Evolutionary conservation across 352 stramenopile genomes (phyloP).

Genomic region (Pythium pyrilobum): DNA sequence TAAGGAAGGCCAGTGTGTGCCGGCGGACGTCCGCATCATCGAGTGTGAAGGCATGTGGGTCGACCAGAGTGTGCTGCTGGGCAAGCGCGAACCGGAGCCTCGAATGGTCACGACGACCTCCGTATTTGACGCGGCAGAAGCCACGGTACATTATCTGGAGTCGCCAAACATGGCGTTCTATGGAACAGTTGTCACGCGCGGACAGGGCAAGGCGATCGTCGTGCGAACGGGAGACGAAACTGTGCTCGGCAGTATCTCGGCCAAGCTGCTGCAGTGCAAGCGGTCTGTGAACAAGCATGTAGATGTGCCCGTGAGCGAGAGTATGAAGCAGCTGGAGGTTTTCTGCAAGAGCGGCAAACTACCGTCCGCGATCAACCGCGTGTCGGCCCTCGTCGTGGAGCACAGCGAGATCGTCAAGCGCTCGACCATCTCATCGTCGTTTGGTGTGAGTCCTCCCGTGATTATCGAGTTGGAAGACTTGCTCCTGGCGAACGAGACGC

Average conservation of each 20-base stretch:
- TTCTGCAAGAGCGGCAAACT: slow-evolving; percentile 33
- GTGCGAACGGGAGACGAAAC: slow-evolving; percentile 41
- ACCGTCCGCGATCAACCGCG: slow-evolving; percentile 26
- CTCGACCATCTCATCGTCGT: slow-evolving; percentile 35
- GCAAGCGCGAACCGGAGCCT: slow-evolving; percentile 15
- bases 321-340: slow-evolving; percentile 40
- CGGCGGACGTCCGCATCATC: slow-evolving; percentile 43
- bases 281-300: slow-evolving; percentile 15
- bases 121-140: slow-evolving; percentile 38
- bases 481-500: slow-evolving; percentile 34
- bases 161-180: slow-evolving; percentile 52
- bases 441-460: slow-evolving; percentile 33
- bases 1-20: slow-evolving; percentile 44
- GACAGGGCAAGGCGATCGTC: slow-evolving; percentile 43
- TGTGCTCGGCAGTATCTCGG: slow-evolving; percentile 35
- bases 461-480: slow-evolving; percentile 41
- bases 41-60: slow-evolving; percentile 45
- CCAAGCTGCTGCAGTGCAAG: slow-evolving; percentile 27
- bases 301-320: slow-evolving; percentile 31
- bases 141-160: slow-evolving; percentile 39
- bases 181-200: slow-evolving; percentile 33
- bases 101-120: slow-evolving; percentile 28
- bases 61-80: slow-evolving; percentile 32
- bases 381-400: slow-evolving; percentile 44
- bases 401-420: slow-evolving; percentile 39